A percentile compares a stretch with the other conserved stretches of the same genome.
These are phyloP conservation scores for Tillandsia fasciculata DNA, from an alignment of 176 grass and related monocot genomes.

Conservation along the genomic window DNA sequence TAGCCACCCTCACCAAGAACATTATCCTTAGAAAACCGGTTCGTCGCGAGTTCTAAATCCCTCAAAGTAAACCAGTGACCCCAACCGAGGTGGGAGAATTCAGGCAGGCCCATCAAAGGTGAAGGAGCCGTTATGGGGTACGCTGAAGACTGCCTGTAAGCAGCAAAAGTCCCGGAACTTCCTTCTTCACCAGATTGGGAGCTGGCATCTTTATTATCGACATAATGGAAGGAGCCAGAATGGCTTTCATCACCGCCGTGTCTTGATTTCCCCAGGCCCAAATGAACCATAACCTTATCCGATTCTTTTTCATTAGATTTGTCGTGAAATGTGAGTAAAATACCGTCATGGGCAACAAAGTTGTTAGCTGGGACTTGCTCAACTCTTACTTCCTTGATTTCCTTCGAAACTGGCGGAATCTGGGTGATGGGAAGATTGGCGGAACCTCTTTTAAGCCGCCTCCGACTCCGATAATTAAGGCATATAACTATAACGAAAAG, in stretches of 20 bases:
- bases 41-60: slow-evolving; percentile 60
- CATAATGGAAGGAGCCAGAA: slow-evolving; percentile 86
- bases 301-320: slow-evolving; percentile 50
- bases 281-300: slow-evolving; percentile 53
- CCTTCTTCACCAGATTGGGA: slow-evolving; percentile 66
- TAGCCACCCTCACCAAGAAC: slow-evolving; percentile 80
- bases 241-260: slow-evolving; percentile 64
- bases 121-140: slow-evolving; percentile 61
- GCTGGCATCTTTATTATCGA: slow-evolving; percentile 50
- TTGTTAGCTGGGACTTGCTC: slow-evolving; percentile 51
- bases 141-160: slow-evolving; percentile 30
- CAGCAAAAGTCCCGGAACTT: slow-evolving; percentile 38
- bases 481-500: slow-evolving; percentile 59
- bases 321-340: slow-evolving; percentile 49
- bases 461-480: slow-evolving; percentile 59
- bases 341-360: slow-evolving; percentile 29
- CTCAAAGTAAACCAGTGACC: slow-evolving; percentile 82
- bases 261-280: slow-evolving; percentile 58
- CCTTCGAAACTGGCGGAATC: slow-evolving; percentile 74
- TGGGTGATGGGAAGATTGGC: slow-evolving; percentile 53
- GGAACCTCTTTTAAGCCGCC: slow-evolving; percentile 44
- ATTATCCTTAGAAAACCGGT: slow-evolving; percentile 69
- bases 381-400: slow-evolving; percentile 85
- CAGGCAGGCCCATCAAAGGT: slow-evolving; percentile 68
- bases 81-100: slow-evolving; percentile 78